A percentile compares a stretch with the other conserved stretches of the same genome.
These are phyloP conservation scores for Mycena belliarum DNA, from an alignment of 768 basidiomycete genomes.

Conservation along the genomic window DNA sequence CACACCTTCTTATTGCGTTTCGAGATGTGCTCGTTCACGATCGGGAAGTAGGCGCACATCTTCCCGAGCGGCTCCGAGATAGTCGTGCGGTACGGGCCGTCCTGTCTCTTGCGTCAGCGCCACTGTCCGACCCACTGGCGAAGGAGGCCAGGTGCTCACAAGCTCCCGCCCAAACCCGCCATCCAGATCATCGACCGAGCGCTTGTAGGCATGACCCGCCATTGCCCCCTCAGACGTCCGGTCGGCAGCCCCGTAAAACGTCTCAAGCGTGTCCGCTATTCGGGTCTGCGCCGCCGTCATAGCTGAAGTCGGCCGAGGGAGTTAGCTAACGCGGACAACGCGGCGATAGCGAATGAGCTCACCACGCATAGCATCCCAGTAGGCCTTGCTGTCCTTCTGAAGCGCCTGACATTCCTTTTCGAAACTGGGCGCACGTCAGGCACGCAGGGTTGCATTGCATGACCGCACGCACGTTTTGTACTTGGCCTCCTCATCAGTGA, in stretches of 20 bases:
- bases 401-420: conserved; percentile 94
- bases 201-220: conserved; percentile 95
- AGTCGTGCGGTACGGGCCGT: conserved; percentile 91
- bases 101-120: conserved; percentile 47
- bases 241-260: conserved; percentile 89
- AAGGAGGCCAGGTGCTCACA: conserved; percentile 52
- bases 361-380: conserved; percentile 95
- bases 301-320: conserved; percentile 48
- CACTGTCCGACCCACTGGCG: background rate
- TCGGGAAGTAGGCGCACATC: conserved; percentile 93
- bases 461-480: conserved; percentile 74
- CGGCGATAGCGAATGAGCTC: conserved; percentile 26
- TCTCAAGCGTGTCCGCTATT: conserved; percentile 90
- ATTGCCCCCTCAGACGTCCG: conserved; percentile 88
- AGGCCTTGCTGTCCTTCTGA: conserved; percentile 95
- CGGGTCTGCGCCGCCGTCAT: conserved; percentile 94
- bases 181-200: conserved; percentile 93
- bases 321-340: background rate
- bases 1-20: conserved; percentile 96
- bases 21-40: conserved; percentile 89
- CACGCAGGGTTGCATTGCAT: background rate
- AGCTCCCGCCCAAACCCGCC: conserved; percentile 80
- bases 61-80: conserved; percentile 95
- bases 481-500: conserved; percentile 88
- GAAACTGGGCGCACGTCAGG: conserved; percentile 52